Evolutionary conservation across 495 filamentous ascomycete genomes (phyloP).

Genomic region (Podospora conica): DNA sequence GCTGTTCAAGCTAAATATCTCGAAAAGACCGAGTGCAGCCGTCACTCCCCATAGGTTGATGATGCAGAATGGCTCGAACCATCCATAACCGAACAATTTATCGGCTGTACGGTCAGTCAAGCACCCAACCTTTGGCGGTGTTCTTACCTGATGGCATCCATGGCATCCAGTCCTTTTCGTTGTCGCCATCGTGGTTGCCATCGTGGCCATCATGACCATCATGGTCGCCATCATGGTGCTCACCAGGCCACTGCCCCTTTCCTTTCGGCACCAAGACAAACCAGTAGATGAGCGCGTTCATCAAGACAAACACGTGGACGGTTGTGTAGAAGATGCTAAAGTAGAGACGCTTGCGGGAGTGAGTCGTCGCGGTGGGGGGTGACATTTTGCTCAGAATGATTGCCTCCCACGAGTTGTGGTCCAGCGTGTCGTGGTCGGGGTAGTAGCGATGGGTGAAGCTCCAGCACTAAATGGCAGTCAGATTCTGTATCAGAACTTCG

Average conservation of each 20-base stretch:
- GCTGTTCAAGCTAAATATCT: constrained; percentile 44
- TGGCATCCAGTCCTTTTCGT: neutral
- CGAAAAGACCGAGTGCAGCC: constrained; percentile 38
- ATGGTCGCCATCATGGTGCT: neutral
- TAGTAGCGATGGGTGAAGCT: constrained; percentile 44
- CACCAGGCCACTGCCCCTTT: constrained; percentile 16
- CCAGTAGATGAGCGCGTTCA: constrained; percentile 46
- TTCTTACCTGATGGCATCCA: neutral
- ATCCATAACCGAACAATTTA: constrained; percentile 29
- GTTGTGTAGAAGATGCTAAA: constrained; percentile 49
- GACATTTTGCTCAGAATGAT: constrained; percentile 30
- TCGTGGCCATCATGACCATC: no score
- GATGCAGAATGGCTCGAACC: constrained; percentile 37
- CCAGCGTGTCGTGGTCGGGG: constrained; percentile 28
- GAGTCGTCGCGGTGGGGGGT: constrained; percentile 29
- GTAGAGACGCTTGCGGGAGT: constrained; percentile 31
- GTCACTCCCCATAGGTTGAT: constrained; percentile 40
- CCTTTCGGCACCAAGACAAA: constrained; percentile 33
- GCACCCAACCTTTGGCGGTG: neutral
- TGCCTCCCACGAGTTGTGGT: constrained; percentile 21
- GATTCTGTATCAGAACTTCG: neutral
- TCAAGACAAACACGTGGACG: constrained; percentile 37
- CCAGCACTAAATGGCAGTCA: constrained; percentile 28
- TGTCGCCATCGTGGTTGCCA: neutral
- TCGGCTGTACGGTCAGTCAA: constrained; percentile 9